Conservation (phyloP, 192 early-diverging fungal genomes). For the Backusella australiensis region DNA sequence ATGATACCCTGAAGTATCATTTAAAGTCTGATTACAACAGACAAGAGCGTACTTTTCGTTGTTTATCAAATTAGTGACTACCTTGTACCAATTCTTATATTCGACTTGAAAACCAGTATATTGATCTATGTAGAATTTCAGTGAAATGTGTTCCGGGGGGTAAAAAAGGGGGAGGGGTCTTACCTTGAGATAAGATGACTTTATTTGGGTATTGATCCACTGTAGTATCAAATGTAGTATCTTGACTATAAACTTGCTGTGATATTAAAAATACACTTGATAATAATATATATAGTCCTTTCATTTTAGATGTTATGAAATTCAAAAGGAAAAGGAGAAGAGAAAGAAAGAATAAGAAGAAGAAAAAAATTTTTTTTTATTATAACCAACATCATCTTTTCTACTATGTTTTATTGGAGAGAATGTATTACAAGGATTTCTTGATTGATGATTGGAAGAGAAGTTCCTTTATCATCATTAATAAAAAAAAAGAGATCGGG, state of each 20-base stretch:
- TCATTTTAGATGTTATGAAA: background rate
- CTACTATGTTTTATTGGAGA: background rate
- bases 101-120: conserved; percentile 24
- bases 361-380: background rate
- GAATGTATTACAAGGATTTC: background rate
- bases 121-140: conserved; percentile 14
- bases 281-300: background rate
- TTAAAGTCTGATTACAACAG: background rate
- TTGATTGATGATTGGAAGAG: background rate
- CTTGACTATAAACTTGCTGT: background rate
- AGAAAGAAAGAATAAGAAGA: background rate
- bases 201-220: background rate
- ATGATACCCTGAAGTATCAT: background rate
- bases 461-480: too few species aligned
- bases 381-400: background rate
- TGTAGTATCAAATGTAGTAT: background rate
- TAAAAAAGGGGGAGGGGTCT: background rate
- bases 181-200: background rate
- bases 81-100: conserved; percentile 26
- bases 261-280: background rate
- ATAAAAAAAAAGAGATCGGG: too few species aligned
- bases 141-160: background rate
- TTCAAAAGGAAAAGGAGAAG: background rate
- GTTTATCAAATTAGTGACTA: conserved; percentile 29
- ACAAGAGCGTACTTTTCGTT: conserved; percentile 31